phyloP scores from a whole-genome alignment of 495 filamentous ascomycete genomes.

The Aspergillus steynii region DNA sequence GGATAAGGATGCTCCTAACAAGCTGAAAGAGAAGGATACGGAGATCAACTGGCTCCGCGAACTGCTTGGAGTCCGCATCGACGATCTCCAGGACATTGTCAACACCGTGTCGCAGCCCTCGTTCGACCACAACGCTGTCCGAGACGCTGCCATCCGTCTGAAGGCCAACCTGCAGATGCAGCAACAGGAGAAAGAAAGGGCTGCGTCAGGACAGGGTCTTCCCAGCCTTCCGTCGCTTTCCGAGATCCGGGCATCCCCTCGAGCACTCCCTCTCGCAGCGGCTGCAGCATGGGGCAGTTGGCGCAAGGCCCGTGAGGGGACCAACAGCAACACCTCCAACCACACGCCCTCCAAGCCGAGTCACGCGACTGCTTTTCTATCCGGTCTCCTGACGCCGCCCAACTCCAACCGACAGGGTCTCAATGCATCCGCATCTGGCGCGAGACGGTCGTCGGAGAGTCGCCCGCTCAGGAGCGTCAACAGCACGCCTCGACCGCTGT shows the following conservation, averaged over 20 bases:
- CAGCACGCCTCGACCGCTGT: conserved; percentile 32
- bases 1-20: conserved; percentile 71
- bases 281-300: conserved; percentile 86
- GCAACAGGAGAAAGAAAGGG: conserved; percentile 84
- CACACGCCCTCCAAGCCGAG: conserved; percentile 66
- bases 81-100: conserved; percentile 91
- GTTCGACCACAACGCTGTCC: conserved; percentile 73
- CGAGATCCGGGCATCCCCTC: conserved; percentile 70
- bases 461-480: conserved; percentile 38
- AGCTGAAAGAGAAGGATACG: conserved; percentile 85
- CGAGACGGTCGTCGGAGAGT: conserved; percentile 39
- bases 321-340: conserved; percentile 46
- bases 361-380: conserved; percentile 55
- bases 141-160: conserved; percentile 87
- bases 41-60: conserved; percentile 96
- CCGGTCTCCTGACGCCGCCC: conserved; percentile 82
- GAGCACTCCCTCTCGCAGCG: conserved; percentile 76
- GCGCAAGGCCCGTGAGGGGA: conserved; percentile 60
- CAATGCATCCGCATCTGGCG: conserved; percentile 48
- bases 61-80: conserved; percentile 83
- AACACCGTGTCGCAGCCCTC: conserved; percentile 68
- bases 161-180: conserved; percentile 97
- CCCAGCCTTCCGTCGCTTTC: conserved; percentile 57
- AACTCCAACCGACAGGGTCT: conserved; percentile 60
- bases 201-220: conserved; percentile 48